Conservation (phyloP, 2,329 filamentous ascomycete genomes). For the Aspergillus udagawae region DNA sequence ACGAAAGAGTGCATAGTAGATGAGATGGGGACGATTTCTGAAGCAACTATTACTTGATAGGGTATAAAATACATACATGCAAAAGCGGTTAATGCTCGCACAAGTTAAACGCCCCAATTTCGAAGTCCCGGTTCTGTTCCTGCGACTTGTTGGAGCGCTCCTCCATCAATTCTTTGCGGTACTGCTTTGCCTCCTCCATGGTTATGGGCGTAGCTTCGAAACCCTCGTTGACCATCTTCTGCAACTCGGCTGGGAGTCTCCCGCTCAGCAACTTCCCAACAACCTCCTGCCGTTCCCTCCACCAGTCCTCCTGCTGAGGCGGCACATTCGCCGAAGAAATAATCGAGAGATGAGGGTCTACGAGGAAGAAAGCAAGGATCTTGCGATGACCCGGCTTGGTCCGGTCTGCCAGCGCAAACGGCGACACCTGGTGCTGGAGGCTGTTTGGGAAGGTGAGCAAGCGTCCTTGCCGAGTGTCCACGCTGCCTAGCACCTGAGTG, state of each 20-base stretch:
- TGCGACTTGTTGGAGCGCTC: conserved; percentile 25
- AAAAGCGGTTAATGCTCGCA: conserved; percentile 13
- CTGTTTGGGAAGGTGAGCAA: conserved; percentile 14
- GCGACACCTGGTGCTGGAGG: conserved; percentile 49
- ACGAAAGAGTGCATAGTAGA: background rate
- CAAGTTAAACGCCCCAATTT: conserved; percentile 9
- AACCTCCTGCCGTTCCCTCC: conserved; percentile 18
- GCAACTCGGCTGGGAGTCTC: conserved; percentile 20
- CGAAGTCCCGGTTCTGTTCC: conserved; percentile 10
- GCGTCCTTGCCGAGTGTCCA: conserved; percentile 3
- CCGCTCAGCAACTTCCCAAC: conserved; percentile 8
- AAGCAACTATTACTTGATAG: background rate
- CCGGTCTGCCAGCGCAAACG: conserved; percentile 49
- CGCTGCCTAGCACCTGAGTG: conserved; percentile 11
- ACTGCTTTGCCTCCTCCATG: conserved; percentile 36
- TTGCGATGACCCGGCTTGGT: conserved; percentile 53
- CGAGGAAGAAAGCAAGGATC: conserved; percentile 56
- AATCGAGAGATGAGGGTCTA: conserved; percentile 53
- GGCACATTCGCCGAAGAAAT: conserved; percentile 51
- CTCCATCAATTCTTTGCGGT: conserved; percentile 38
- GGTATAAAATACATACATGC: background rate
- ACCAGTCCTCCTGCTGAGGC: conserved; percentile 50
- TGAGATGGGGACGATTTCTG: no score
- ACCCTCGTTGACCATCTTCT: conserved; percentile 25
- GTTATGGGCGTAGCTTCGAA: conserved; percentile 22